Evolutionary conservation across 2,329 filamentous ascomycete species (phyloP).

Genomic region (Colletotrichum australisinense): DNA sequence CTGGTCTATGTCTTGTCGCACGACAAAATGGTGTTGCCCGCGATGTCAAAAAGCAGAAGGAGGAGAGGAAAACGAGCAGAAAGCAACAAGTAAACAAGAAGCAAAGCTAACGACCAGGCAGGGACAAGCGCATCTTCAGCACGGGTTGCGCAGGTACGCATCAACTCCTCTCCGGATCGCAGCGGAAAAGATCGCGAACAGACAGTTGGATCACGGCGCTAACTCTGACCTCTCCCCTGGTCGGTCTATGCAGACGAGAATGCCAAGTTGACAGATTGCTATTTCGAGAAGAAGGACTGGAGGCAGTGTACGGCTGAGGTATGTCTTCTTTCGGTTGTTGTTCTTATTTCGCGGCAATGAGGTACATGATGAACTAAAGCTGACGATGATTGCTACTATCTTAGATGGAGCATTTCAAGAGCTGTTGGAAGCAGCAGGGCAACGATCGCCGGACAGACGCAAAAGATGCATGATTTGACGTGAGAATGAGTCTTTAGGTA

Average conservation of each 20-base stretch:
- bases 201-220: neutral
- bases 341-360: neutral
- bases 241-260: conserved; percentile 77
- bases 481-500: neutral
- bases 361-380: neutral
- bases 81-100: neutral
- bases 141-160: conserved; percentile 87
- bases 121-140: conserved; percentile 98
- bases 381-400: neutral
- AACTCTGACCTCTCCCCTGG: conserved; percentile 7
- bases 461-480: conserved; percentile 67
- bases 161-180: neutral
- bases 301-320: conserved; percentile 89
- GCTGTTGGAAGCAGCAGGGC: conserved; percentile 91
- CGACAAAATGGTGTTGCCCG: neutral
- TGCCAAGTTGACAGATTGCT: conserved; percentile 91
- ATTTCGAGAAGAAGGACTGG: conserved; percentile 97
- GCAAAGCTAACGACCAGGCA: conserved; percentile 50
- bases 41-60: neutral
- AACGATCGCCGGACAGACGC: conserved; percentile 86
- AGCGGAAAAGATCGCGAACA: neutral
- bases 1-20: neutral
- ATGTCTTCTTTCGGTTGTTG: conserved; percentile 50
- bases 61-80: neutral
- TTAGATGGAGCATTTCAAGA: conserved; percentile 85